Evolutionary conservation across 225 moss, liverwort and hornwort species (phyloP).

Genomic region (Straminergon stramineum): DNA sequence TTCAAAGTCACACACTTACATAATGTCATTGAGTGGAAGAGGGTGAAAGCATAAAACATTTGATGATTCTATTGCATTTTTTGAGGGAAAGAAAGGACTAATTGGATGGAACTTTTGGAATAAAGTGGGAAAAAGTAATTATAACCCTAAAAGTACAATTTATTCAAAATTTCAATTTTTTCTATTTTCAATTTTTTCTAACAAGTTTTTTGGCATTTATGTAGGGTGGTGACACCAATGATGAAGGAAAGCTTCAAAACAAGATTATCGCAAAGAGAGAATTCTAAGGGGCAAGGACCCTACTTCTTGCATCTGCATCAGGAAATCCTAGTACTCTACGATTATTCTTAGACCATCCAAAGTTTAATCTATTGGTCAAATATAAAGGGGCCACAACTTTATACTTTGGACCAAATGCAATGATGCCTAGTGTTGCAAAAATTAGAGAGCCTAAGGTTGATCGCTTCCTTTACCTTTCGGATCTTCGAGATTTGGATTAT

Average conservation of each 20-base stretch:
- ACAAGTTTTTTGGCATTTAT: background rate
- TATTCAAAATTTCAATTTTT: background rate
- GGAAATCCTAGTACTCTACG: too few species aligned
- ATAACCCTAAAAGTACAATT: background rate
- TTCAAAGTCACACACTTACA: rapidly evolving
- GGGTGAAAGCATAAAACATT: rapidly evolving
- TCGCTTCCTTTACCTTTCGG: rapidly evolving
- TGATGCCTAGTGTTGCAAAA: background rate
- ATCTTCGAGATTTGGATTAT: rapidly evolving
- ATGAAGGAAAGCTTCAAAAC: too few species aligned
- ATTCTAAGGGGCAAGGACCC: too few species aligned
- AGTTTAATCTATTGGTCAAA: background rate
- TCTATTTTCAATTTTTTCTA: background rate
- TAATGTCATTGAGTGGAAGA: background rate
- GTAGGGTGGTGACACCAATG: background rate
- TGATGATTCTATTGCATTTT: background rate
- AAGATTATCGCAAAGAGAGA: too few species aligned
- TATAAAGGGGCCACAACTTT: background rate
- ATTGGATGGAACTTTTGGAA: background rate
- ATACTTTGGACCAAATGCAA: background rate
- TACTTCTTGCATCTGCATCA: too few species aligned
- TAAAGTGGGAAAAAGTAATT: rapidly evolving
- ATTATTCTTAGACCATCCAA: too few species aligned
- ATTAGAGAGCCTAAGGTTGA: too few species aligned
- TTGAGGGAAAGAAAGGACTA: rapidly evolving